Conservation (phyloP, 164 flowering plant genomes). For the Sextonia rubra region DNA sequence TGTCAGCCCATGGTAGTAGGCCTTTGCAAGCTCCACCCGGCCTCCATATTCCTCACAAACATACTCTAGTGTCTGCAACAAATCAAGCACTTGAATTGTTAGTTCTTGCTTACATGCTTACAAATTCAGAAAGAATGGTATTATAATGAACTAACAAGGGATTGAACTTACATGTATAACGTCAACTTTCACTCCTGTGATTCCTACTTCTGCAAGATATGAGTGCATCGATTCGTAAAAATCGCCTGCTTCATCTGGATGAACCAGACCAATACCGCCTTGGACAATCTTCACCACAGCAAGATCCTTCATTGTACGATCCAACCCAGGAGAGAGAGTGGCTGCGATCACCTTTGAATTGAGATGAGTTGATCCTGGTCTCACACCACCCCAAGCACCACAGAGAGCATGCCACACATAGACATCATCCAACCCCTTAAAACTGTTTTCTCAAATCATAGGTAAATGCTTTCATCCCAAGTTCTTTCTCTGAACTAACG, state of each 20-base stretch:
- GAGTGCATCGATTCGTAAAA: conserved; percentile 80
- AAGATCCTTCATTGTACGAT: conserved; percentile 76
- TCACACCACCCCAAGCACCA: conserved; percentile 94
- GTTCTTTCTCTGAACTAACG: conserved; percentile 13
- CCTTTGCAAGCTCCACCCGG: conserved; percentile 74
- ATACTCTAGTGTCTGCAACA: conserved; percentile 61
- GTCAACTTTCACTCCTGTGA: conserved; percentile 86
- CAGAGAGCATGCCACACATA: conserved; percentile 87
- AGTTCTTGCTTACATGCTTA: neutral
- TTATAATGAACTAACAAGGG: neutral
- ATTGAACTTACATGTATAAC: conserved; percentile 62
- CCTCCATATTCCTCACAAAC: conserved; percentile 72
- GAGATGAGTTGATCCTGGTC: conserved; percentile 65
- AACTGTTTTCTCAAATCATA: conserved; percentile 59
- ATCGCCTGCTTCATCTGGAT: conserved; percentile 66
- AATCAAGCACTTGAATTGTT: neutral
- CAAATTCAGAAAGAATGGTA: neutral
- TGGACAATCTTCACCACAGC: conserved; percentile 72
- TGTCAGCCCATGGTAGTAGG: conserved; percentile 60
- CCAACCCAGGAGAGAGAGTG: conserved; percentile 59
- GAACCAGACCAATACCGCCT: conserved; percentile 73
- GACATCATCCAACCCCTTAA: conserved; percentile 70
- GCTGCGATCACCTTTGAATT: conserved; percentile 38
- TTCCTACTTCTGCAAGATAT: conserved; percentile 55
- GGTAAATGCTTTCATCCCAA: conserved; percentile 67